A percentile compares a stretch with the other conserved stretches of the same genome.
Conservation (phyloP, 176 grass and related monocot genomes). For the Paspalum notatum region DNA sequence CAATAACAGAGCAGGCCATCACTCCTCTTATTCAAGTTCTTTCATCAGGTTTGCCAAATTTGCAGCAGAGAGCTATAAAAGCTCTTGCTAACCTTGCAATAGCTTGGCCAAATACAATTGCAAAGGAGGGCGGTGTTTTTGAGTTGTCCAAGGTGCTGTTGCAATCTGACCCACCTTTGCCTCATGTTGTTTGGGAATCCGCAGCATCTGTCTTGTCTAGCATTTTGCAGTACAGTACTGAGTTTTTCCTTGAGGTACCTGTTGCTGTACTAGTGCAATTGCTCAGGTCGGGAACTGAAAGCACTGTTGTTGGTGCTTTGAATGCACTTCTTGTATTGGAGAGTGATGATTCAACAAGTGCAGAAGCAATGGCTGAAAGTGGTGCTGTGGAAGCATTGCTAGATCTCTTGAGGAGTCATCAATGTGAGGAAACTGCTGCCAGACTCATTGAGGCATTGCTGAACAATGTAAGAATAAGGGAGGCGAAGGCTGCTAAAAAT, state of each 20-base stretch:
- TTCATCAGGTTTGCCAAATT: constrained; percentile 78
- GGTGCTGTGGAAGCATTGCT: constrained; percentile 93
- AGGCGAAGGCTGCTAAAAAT: constrained; percentile 95
- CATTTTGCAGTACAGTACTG: constrained; percentile 97
- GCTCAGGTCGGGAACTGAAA: constrained; percentile 89
- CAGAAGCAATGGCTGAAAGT: constrained; percentile 99
- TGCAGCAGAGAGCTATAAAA: constrained; percentile 98
- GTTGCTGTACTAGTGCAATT: constrained; percentile 94
- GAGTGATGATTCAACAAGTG: constrained; percentile 99
- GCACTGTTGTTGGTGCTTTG: constrained; percentile 87
- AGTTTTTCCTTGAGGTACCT: constrained; percentile 97
- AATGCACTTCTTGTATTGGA: constrained; percentile 98
- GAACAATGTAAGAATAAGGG: constrained; percentile 98
- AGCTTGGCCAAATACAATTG: constrained; percentile 98
- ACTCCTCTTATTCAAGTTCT: constrained; percentile 93
- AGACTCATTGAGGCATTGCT: constrained; percentile 95
- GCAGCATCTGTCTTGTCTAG: constrained; percentile 92
- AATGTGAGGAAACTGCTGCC: constrained; percentile 97
- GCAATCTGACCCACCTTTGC: constrained; percentile 90
- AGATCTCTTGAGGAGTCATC: constrained; percentile 89
- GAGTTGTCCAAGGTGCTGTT: constrained; percentile 95
- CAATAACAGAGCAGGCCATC: constrained; percentile 90
- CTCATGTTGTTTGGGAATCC: constrained; percentile 98
- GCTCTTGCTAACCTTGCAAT: constrained; percentile 87
- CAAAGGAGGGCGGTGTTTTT: constrained; percentile 96